Base-by-base conservation (phyloP, 2,329 filamentous ascomycete species). In the Mollisia scopiformis region DNA sequence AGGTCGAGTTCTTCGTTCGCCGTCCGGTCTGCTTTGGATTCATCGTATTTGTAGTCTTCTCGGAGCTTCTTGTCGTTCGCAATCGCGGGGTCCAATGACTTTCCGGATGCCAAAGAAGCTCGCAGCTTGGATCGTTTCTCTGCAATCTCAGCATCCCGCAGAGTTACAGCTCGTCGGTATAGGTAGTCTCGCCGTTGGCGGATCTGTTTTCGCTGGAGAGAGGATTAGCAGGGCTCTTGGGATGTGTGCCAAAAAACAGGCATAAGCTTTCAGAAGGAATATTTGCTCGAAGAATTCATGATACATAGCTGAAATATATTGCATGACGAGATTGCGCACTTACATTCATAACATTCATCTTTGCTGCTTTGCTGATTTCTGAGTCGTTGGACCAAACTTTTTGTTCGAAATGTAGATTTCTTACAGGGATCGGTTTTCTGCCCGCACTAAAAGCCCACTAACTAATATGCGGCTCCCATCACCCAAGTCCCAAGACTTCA, bases 11-110 rank as follows among this genome's bases (percentile, higher is more conserved):
- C 83, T 59, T 92, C 88, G 59, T 91, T 84, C 19, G 81, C 80
- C 2, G 82, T 87, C 57, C 87, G 78, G 69, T 93, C 90, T 23
- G 84, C 83, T 25, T 86, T 80, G 3, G 92, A 91, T 76, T 97
- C 94, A 74, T 99, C 95, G 75, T 94, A 99, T 73, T 93, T 93
- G 78, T 90, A 97, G 74, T 98, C 92, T 73, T 91, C 88, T 46
- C 93, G 86, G 58, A 99, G 79, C 30, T 84, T 75, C 76, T 92
- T 92, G 78, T 99, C 94, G 72, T 96, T 90, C 58, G 93, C 92
- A 67, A 98, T 91, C 35, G 84, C 82, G 25, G 90, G 86, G 68
- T 94, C 90, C 51, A 97, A 79, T 8, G 92, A 90, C 73, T 95
- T 96, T 66, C 95, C 95, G 10, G 91, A 92, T 23, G 95, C 94